Percentiles rank a stretch among this genome's conserved stretches.
These are phyloP conservation scores for Syncephalis plumigaleata DNA, from an alignment of 371 early-diverging fungal genomes.

Conservation along the genomic window DNA sequence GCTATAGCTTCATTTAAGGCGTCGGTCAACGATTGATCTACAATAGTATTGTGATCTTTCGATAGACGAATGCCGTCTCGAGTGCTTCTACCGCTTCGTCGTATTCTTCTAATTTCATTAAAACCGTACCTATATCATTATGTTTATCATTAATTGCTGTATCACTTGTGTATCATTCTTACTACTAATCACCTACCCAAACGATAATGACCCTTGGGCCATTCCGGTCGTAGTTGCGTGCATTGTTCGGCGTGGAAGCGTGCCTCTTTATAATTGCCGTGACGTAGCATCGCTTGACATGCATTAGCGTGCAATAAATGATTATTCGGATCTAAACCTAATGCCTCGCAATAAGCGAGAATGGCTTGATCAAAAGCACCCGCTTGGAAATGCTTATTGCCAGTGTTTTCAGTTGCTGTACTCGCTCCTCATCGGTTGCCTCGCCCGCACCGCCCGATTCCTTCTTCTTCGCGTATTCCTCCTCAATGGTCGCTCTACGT, in stretches of 20 bases:
- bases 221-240: background rate
- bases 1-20: too few relatives aligned
- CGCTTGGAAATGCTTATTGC: background rate
- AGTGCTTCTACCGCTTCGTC: background rate
- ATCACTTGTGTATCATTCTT: background rate
- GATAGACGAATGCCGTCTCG: background rate
- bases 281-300: background rate
- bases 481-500: background rate
- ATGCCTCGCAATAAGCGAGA: background rate
- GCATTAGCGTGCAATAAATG: background rate
- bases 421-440: background rate
- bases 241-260: background rate
- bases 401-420: background rate
- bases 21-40: too few relatives aligned
- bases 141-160: too few relatives aligned
- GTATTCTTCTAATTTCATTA: background rate
- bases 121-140: background rate
- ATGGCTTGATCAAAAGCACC: background rate
- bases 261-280: background rate
- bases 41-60: too few relatives aligned
- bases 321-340: background rate
- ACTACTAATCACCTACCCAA: background rate
- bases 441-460: background rate
- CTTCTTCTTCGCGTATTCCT: background rate
- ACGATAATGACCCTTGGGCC: background rate